Evolutionary conservation across 495 filamentous ascomycete species (phyloP).

Genomic region (Penicillium nucicola): DNA sequence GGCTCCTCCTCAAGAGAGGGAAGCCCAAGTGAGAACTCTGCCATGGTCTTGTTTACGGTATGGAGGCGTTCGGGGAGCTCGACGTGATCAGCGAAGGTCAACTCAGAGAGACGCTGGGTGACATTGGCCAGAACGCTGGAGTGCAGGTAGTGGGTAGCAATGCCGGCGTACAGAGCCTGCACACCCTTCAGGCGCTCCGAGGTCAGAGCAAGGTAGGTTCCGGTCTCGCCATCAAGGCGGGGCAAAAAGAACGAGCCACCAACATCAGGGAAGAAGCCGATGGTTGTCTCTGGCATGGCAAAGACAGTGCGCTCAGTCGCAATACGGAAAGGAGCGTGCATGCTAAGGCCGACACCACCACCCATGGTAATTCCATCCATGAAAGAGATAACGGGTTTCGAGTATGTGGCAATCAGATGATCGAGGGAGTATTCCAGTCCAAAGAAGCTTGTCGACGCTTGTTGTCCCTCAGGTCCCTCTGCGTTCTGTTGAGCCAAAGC

Average conservation of each 20-base stretch:
- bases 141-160: slow-evolving; percentile 94
- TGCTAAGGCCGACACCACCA: slow-evolving; percentile 87
- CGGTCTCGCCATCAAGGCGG: slow-evolving; percentile 74
- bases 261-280: slow-evolving; percentile 98
- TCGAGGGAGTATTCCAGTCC: slow-evolving; percentile 89
- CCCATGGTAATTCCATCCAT: slow-evolving; percentile 99
- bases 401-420: slow-evolving; percentile 91
- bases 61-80: slow-evolving; percentile 55
- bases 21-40: slow-evolving; percentile 83
- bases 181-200: slow-evolving; percentile 75
- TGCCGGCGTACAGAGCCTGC: slow-evolving; percentile 75
- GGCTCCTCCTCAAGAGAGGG: slow-evolving; percentile 60
- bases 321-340: slow-evolving; percentile 94
- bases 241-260: slow-evolving; percentile 94
- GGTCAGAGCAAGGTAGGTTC: slow-evolving; percentile 89
- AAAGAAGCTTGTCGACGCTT: slow-evolving; percentile 78
- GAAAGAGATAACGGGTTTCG: slow-evolving; percentile 89
- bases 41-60: slow-evolving; percentile 81
- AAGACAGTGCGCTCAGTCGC: slow-evolving; percentile 94
- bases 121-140: slow-evolving; percentile 76
- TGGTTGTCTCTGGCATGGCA: slow-evolving; percentile 97
- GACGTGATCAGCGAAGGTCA: slow-evolving; percentile 77
- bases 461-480: slow-evolving; percentile 60
- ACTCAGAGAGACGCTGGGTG: slow-evolving; percentile 81
- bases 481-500: slow-evolving; percentile 71